These are phyloP conservation scores for Entomophthora muscae DNA, from an alignment of 371 early-diverging fungal genomes.

Conservation along the genomic window DNA sequence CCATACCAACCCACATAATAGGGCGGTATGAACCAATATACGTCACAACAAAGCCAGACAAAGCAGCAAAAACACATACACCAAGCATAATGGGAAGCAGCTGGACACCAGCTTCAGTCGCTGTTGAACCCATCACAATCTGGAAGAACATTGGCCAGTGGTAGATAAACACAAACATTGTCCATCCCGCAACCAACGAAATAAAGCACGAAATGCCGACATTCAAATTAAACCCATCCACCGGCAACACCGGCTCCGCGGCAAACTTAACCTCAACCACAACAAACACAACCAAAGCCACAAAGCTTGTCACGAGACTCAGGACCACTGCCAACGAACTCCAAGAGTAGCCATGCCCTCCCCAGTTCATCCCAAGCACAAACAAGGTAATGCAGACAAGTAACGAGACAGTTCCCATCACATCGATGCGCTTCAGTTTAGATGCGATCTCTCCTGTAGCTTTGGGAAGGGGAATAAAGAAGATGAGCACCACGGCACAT, in stretches of 20 bases:
- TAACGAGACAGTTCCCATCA: constrained; percentile 24
- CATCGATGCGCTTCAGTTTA: constrained; percentile 30
- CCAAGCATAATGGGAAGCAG: constrained; percentile 36
- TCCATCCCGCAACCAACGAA: constrained; percentile 41
- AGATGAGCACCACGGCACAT: constrained; percentile 22
- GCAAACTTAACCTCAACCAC: constrained; percentile 22
- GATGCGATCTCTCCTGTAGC: constrained; percentile 17
- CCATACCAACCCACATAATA: background rate
- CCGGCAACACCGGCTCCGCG: constrained; percentile 29
- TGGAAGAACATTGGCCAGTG: constrained; percentile 40
- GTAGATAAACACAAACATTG: constrained; percentile 42
- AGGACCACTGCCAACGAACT: constrained; percentile 27
- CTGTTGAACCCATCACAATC: constrained; percentile 19
- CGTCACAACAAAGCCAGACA: background rate
- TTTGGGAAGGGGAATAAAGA: constrained; percentile 24
- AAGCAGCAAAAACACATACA: constrained; percentile 14
- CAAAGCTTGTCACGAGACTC: constrained; percentile 24
- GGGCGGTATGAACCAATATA: background rate
- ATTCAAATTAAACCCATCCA: constrained; percentile 19
- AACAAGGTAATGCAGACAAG: constrained; percentile 31
- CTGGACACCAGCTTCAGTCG: constrained; percentile 34
- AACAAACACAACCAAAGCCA: constrained; percentile 18
- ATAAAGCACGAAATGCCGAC: constrained; percentile 19
- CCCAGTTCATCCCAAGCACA: constrained; percentile 32
- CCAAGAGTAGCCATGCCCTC: constrained; percentile 37